Evolutionary conservation across 2,329 filamentous ascomycete species (phyloP), one percentile per base, ranked within the genome.

Genomic region (Gliomastix tumulicola): DNA sequence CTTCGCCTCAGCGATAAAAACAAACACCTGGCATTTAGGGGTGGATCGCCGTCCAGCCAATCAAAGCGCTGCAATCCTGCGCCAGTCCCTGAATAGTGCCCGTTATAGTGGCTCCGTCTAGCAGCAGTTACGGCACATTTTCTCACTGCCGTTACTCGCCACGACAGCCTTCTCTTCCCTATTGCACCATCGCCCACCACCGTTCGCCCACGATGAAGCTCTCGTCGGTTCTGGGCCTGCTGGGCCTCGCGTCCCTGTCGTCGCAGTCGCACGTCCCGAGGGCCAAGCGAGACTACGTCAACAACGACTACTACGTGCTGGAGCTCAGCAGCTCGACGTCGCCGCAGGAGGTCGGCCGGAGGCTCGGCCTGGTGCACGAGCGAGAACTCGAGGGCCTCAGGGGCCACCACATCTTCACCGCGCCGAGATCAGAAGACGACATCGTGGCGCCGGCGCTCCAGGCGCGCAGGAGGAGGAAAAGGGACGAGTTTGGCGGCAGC

Each of bases 221-320:
- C 44, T 53, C 62, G 41, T 65, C 73, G 41, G 48, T 77, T 36
- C 51, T 83, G 40, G 65, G 71, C 57, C 63, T 77, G 34, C 57
- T 69, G 37, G 65, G 72, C 59, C 60, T 79, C 33, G 63, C 71
- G 41, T 61, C 59, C 41, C 51, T 71, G 51, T 59, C 68, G 42
- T 61, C 67, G 39, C 66, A 71, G 21, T 57, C 68, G 32, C 57
- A 77, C 31, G 65, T 69, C 34, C 65, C 71, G 21, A 43, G 38
- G 44, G n/a, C n/a, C n/a, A n/a, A n/a, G n/a, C 82, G 85, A 49
- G 75, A 92, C 54, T 86, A 94, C 68, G 75, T 84, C 34, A 71
- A 75, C 27, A 79, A 88, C 61, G 90, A 98, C 60, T 97, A 94
- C 65, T 96, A 97, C 58, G 88, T 94, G 45, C 71, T 98, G 32